phyloP scores from a whole-genome alignment of 176 grass and related monocot species.

The Tuctoria greenei region DNA sequence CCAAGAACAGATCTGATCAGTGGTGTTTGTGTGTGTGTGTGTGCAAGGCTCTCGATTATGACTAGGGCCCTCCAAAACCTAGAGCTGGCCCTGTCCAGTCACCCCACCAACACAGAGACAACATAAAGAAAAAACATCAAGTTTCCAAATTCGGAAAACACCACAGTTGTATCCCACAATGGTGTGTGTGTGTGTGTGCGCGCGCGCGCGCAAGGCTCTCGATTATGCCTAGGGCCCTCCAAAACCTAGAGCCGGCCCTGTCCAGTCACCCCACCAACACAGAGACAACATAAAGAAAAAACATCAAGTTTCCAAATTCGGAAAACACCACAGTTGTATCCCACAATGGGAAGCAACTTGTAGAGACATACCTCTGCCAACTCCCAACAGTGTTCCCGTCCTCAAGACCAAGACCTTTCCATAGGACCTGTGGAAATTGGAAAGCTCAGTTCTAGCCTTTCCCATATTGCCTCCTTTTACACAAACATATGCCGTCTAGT shows the following conservation, averaged over 20 bases:
- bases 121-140: background rate
- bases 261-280: too few species aligned
- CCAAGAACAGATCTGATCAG: too few species aligned
- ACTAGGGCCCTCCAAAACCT: too few species aligned
- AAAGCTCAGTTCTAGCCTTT: conserved; percentile 7
- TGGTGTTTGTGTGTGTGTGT: too few species aligned
- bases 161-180: background rate
- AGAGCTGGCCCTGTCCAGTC: too few species aligned
- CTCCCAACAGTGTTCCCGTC: conserved; percentile 62
- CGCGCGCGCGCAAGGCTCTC: too few species aligned
- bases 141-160: background rate
- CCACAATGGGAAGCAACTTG: background rate
- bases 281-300: background rate
- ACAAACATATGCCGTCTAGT: background rate
- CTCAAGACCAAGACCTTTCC: conserved; percentile 92
- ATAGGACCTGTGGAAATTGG: conserved; percentile 56
- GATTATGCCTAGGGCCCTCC: too few species aligned
- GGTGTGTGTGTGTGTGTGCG: too few species aligned
- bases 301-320: background rate
- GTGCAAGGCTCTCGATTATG: too few species aligned
- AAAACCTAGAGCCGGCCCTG: too few species aligned
- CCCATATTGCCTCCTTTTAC: conserved; percentile 4
- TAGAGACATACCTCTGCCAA: conserved; percentile 61
- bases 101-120: too few species aligned
- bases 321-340: background rate